Evolutionary conservation across 345 rosid genomes (phyloP), one percentile per base, ranked within the genome.

Genomic region (Lepidium africanum): DNA sequence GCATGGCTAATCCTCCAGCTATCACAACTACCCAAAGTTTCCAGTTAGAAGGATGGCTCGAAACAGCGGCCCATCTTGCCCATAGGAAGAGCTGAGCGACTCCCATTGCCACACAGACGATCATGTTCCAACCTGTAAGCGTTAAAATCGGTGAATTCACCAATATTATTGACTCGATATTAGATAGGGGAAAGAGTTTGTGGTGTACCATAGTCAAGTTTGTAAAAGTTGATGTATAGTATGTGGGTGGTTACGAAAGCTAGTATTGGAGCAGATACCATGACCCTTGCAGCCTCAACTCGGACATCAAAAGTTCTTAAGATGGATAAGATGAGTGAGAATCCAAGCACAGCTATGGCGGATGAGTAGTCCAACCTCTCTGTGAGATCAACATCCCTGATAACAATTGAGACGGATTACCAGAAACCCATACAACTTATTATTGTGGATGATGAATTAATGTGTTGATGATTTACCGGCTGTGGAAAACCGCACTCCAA

Each of bases 401-500:
- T 35, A 62, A 50, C 58, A 63, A 78, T 67, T 27, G 19, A 72
- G 67, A 65, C 8, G 4, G 25, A 32, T 55, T 33, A 56, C 14
- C 16, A 54, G 23, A 67, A 69, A 38, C 47, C 35, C 47, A 58
- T 48, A 21, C 33, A 33, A 51, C 13, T 43, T 19, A 38, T 6
- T 42, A 40, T 2, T 47, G 46, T 19, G 35, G 13, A 54, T 54
- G 7, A 48, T 27, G 21, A 8, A 54, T 15, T 39, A 21, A 67
- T 1, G 16, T 21, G 47, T 54, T 67, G 72, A 69, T 38, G 65
- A 77, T 79, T 79, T 77, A 89, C 96, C 92, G 75, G 60, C 81
- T 81, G 63, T 89, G 96, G 80, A 89, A 86, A 78, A 85, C 81
- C 25, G 85, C 80, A 76, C 87, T 89, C 96, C 96, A 89, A 65